Evolutionary conservation across 1,284 basidiomycete species (phyloP), one percentile per base, ranked within the genome.

Genomic region (Tilletiopsis washingtonensis): DNA sequence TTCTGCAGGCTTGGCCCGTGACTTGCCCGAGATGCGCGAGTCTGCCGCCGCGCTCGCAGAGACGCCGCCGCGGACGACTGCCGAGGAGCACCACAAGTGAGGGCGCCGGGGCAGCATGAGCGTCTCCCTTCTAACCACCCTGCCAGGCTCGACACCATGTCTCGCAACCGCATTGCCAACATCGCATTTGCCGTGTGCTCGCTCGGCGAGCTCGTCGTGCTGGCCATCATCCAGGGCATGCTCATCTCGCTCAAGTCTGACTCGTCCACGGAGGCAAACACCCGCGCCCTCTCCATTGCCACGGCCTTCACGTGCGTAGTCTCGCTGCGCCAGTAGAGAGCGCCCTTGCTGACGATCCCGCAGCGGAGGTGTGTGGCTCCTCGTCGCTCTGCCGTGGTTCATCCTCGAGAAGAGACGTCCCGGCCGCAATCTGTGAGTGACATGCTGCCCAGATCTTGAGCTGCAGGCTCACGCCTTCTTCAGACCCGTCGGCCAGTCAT

Each of bases 151-250:
- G 86, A 88, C 65, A 84, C 82, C 48, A 67, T 90, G 44, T 83
- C 88, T 75, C 85, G 87, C 77, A 90, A 88, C 64, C 77, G 84
- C 47, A 85, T 91, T 54, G 84, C 84, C 64, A 91, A 91, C 57
- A 84, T 83, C 59, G 88, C 86, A 12, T 84, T 89, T 49, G 56
- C 80, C 65, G 81, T 82, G 84, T 26, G 84, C 84, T 64, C 85
- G 82, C 79, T 83, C 43, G 87, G 83, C 40, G 89, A 82, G 67
- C 80, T 84, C 43, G 78, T 78, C 40, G 83, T 88, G 29, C 79
- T 88, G 14, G 82, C 80, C 1, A 74, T 88, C 47, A 85, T 88
- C 78, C 81, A 86, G 37, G 86, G 84, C 15, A 86, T 88, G 40
- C 75, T 88, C 14, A 81, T 84, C 68, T 84, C 78, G 1, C 69